Evolutionary conservation across 495 filamentous ascomycete species (phyloP).

Genomic region (Amorphotheca resinae): DNA sequence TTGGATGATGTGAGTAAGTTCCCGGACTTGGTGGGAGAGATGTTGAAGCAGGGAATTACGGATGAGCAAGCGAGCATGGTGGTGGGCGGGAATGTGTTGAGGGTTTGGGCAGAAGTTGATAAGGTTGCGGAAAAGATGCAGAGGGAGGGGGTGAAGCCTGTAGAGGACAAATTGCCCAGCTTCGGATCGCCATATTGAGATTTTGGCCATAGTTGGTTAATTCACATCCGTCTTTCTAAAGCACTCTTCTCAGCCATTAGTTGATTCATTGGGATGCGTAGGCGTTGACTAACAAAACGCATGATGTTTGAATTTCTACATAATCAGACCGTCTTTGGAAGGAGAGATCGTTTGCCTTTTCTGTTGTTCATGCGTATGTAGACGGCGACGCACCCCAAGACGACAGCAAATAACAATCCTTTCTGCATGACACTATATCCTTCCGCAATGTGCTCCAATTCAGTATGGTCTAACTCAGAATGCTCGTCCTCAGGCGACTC

Average conservation of each 20-base stretch:
- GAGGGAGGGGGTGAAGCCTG: slow-evolving; percentile 40
- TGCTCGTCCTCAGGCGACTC: slow-evolving; percentile 17
- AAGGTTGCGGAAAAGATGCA: slow-evolving; percentile 49
- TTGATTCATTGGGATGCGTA: no score
- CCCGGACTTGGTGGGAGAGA: slow-evolving; percentile 64
- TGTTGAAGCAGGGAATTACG: slow-evolving; percentile 53
- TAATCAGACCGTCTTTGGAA: slow-evolving; percentile 33
- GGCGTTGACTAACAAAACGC: not conserved
- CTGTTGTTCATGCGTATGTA: slow-evolving; percentile 17
- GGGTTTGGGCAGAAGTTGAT: slow-evolving; percentile 68
- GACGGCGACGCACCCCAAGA: slow-evolving; percentile 21
- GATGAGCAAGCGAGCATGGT: slow-evolving; percentile 55
- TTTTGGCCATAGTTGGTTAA: no score
- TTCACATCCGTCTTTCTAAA: no score
- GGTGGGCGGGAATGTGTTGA: slow-evolving; percentile 59
- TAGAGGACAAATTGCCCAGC: slow-evolving; percentile 44
- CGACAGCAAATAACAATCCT: slow-evolving; percentile 19
- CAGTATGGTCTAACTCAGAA: slow-evolving; percentile 15
- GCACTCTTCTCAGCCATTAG: no score
- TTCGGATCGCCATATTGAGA: no score
- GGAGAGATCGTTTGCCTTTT: slow-evolving; percentile 13
- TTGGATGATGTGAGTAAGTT: slow-evolving; percentile 74
- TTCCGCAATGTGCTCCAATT: slow-evolving; percentile 18
- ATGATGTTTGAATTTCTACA: slow-evolving; percentile 1
- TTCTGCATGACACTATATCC: slow-evolving; percentile 20